Conservation (phyloP, 768 basidiomycete species). For the Leccinum incarnatum region DNA sequence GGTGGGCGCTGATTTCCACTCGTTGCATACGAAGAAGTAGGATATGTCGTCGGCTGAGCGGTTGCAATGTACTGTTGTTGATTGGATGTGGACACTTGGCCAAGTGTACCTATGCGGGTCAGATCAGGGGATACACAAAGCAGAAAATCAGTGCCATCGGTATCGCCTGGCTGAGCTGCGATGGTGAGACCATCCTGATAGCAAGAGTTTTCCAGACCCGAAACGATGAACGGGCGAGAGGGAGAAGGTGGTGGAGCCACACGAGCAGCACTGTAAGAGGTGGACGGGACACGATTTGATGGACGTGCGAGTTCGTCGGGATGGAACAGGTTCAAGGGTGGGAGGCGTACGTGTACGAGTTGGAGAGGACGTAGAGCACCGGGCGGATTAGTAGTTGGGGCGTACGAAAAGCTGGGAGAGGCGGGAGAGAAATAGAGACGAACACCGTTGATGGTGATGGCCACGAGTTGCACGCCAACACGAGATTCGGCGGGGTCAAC, state of each 20-base stretch:
- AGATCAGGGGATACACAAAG: slow-evolving; percentile 76
- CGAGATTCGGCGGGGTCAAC: slow-evolving; percentile 67
- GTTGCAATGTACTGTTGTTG: slow-evolving; percentile 36
- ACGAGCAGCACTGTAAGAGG: slow-evolving; percentile 49
- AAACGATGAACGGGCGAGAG: slow-evolving; percentile 57
- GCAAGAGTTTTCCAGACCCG: slow-evolving; percentile 58
- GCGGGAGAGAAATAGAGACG: slow-evolving; percentile 79
- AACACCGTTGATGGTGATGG: slow-evolving; percentile 76
- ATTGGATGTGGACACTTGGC: slow-evolving; percentile 52
- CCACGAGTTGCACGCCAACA: slow-evolving; percentile 71
- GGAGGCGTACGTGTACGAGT: slow-evolving; percentile 76
- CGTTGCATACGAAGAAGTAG: slow-evolving; percentile 39
- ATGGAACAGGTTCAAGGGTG: slow-evolving; percentile 72
- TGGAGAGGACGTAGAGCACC: slow-evolving; percentile 46
- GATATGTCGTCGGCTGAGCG: slow-evolving; percentile 39
- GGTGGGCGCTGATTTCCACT: slow-evolving; percentile 51
- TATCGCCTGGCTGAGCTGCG: slow-evolving; percentile 71
- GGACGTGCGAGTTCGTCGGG: slow-evolving; percentile 64
- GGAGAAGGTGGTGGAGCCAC: slow-evolving; percentile 40
- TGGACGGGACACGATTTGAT: slow-evolving; percentile 41
- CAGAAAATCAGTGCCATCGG: slow-evolving; percentile 70
- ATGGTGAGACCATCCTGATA: slow-evolving; percentile 67
- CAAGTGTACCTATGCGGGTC: slow-evolving; percentile 65
- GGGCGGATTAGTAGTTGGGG: slow-evolving; percentile 29
- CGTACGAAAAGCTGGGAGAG: slow-evolving; percentile 47